Percentiles rank a stretch among this genome's conserved stretches.
These are phyloP conservation scores for Ceratobasidium sp. DNA, from an alignment of 1,284 basidiomycete genomes.

Conservation along the genomic window DNA sequence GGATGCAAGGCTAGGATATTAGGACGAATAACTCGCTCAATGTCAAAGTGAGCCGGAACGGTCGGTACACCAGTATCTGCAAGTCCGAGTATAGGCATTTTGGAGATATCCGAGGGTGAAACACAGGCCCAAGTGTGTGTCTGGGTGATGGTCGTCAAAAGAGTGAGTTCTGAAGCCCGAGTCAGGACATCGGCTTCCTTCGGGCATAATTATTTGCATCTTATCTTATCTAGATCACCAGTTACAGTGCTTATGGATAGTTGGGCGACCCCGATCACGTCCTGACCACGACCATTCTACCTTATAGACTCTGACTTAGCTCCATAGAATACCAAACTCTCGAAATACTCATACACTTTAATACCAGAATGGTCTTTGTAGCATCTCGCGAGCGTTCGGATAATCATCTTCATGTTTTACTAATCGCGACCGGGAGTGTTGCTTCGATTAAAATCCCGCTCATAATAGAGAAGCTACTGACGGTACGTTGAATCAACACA, in stretches of 20 bases:
- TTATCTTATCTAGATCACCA: conserved; percentile 43
- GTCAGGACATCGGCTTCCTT: conserved; percentile 26
- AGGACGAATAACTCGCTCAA: conserved; percentile 87
- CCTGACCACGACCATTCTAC: conserved; percentile 1
- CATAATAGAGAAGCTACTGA: conserved; percentile 82
- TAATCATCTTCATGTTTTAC: conserved; percentile 71
- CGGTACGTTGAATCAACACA: conserved; percentile 63
- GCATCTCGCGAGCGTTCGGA: conserved; percentile 31
- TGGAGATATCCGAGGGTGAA: conserved; percentile 30
- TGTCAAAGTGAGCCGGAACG: conserved; percentile 81
- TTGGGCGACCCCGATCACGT: no score
- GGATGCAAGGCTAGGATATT: conserved; percentile 94
- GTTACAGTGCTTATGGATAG: neutral
- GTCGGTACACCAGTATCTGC: conserved; percentile 60
- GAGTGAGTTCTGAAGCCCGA: neutral
- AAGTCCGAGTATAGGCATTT: conserved; percentile 60
- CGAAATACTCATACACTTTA: no score
- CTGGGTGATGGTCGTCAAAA: conserved; percentile 5
- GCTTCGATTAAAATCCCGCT: conserved; percentile 93
- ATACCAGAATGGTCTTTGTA: conserved; percentile 35
- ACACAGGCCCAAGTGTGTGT: neutral
- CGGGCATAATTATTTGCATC: conserved; percentile 18
- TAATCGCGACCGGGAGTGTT: conserved; percentile 93
- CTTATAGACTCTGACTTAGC: neutral
- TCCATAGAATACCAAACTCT: no score